These are phyloP conservation scores for Naganishia vishniacii DNA, from an alignment of 768 basidiomycete genomes.

Conservation along the genomic window DNA sequence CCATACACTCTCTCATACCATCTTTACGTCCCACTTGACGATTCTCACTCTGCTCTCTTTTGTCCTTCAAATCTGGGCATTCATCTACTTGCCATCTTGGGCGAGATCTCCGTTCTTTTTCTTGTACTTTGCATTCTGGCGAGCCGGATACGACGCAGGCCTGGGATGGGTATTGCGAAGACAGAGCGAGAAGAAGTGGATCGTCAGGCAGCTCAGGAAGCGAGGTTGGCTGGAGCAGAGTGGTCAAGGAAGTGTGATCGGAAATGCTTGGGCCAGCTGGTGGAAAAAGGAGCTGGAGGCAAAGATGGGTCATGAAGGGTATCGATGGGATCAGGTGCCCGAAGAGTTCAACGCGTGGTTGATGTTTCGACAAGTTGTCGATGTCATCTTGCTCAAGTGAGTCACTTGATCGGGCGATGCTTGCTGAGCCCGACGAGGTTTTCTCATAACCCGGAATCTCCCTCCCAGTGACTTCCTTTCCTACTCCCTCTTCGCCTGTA, in stretches of 20 bases:
- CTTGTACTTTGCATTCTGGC: constrained; percentile 87
- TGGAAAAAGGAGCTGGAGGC: constrained; percentile 75
- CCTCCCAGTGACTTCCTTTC: constrained; percentile 76
- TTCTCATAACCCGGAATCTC: not conserved
- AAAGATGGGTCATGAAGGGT: constrained; percentile 87
- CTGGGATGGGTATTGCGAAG: constrained; percentile 89
- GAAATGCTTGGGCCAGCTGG: constrained; percentile 61
- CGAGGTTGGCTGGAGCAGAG: constrained; percentile 83
- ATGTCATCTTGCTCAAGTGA: constrained; percentile 91
- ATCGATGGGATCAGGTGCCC: constrained; percentile 86
- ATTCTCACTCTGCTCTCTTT: constrained; percentile 75
- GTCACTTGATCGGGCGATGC: constrained; percentile 39
- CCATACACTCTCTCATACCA: constrained; percentile 34
- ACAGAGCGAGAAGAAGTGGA: constrained; percentile 93
- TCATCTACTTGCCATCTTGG: constrained; percentile 56
- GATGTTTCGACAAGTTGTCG: constrained; percentile 89
- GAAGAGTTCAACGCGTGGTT: constrained; percentile 95
- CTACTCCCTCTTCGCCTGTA: constrained; percentile 90
- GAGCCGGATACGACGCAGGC: constrained; percentile 83
- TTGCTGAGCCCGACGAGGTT: not conserved
- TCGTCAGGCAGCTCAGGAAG: constrained; percentile 70
- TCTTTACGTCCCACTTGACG: constrained; percentile 61
- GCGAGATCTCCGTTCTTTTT: constrained; percentile 62
- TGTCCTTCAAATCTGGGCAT: constrained; percentile 69
- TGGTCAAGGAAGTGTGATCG: constrained; percentile 45